Base-by-base conservation (phyloP, 2,329 filamentous ascomycete genomes). In the Alternaria gansuensis region DNA sequence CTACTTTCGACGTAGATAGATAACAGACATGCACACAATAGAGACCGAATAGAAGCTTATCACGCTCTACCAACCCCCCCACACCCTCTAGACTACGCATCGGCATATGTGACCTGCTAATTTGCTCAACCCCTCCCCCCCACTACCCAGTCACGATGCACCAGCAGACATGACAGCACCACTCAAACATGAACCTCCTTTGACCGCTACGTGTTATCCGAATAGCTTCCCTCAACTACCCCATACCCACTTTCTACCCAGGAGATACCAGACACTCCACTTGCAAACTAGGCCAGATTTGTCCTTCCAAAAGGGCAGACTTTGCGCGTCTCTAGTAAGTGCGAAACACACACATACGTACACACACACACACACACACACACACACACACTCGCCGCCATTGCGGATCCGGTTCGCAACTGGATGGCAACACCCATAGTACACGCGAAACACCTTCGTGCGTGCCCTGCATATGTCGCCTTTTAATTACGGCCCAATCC, bases 371-470 rank as follows among this genome's bases (percentile, higher is more conserved):
- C 33, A 28, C 41, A 52, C 48, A 33, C 41, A 24, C 33, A 28
- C 41, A 52, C 48, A 33, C 41, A 24, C 33, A 28, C 41, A 24
- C 33, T 54, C 23, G 55, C 43, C 55, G 55, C 50, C 50, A 54
- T 29, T 58, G 55, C 55, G 55, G 55, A 58, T 58, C 55, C 51
- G 55, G 55, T 58, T 58, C 55, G 51, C 43, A 24, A 44, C 55
- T 44, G 55, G 53, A 43, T 29, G 17, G 39, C 23, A 23, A 29
- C 36, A 23, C 24, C 21, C 21, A 40, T 40, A 40, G 37, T 33
- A 33, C 51, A 43, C 36, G 50, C 50, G 37, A 31, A 28, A 34
- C 37, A 48, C 21, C 17, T 44, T 17, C 34, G 43, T 23, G 39
- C 45, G 54, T 52, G 54, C 54, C 54, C 54, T 57, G 54, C 54